These are phyloP conservation scores for Trametes maxima DNA, from an alignment of 768 basidiomycete genomes.

Conservation along the genomic window DNA sequence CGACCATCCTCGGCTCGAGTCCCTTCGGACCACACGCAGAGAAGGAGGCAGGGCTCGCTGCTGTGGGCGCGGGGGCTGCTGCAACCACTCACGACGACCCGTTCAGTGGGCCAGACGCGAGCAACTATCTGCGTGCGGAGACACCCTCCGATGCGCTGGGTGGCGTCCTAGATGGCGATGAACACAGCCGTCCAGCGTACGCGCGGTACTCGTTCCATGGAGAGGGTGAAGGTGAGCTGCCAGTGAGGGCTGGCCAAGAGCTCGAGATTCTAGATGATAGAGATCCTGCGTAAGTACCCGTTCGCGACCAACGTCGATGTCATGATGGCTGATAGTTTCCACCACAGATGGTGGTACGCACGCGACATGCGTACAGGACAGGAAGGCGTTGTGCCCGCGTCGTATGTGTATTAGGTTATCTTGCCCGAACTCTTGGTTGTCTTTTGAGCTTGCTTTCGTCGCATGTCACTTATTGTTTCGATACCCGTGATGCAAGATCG, in stretches of 20 bases:
- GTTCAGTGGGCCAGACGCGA: slow-evolving; percentile 68
- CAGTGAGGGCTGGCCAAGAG: slow-evolving; percentile 67
- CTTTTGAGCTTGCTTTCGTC: slow-evolving; percentile 29
- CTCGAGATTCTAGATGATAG: slow-evolving; percentile 79
- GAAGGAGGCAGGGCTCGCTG: slow-evolving; percentile 54
- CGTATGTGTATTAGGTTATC: slow-evolving; percentile 76
- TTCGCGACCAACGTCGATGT: neutral
- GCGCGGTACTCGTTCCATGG: slow-evolving; percentile 86
- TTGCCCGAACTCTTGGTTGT: slow-evolving; percentile 20
- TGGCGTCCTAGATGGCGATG: slow-evolving; percentile 63
- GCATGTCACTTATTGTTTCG: slow-evolving; percentile 29
- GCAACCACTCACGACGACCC: slow-evolving; percentile 47
- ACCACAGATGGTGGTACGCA: slow-evolving; percentile 89
- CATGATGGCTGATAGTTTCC: slow-evolving; percentile 22
- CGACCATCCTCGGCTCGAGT: slow-evolving; percentile 68
- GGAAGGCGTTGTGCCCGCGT: slow-evolving; percentile 90
- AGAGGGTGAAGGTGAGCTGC: slow-evolving; percentile 75
- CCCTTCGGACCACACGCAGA: slow-evolving; percentile 44
- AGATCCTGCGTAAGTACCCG: slow-evolving; percentile 68
- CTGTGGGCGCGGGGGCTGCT: slow-evolving; percentile 5
- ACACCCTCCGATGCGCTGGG: slow-evolving; percentile 76
- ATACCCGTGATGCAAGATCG: slow-evolving; percentile 44
- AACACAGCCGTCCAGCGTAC: slow-evolving; percentile 72
- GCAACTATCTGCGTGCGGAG: slow-evolving; percentile 77
- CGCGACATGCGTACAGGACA: slow-evolving; percentile 76